Evolutionary conservation across 768 basidiomycete genomes (phyloP).

Genomic region (Trametopsis cervina): DNA sequence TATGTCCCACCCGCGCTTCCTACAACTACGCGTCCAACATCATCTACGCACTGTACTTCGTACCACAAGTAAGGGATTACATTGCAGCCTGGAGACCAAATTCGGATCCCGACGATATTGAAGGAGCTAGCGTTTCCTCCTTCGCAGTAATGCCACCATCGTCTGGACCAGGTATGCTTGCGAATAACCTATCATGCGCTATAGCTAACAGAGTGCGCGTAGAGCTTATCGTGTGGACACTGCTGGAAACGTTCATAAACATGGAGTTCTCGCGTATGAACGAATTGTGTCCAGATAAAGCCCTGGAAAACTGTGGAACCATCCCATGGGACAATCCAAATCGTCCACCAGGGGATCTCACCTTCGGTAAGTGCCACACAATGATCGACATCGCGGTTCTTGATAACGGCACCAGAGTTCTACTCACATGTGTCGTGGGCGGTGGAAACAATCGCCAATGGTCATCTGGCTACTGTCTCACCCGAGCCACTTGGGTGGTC

Average conservation of each 20-base stretch:
- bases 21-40: slow-evolving; percentile 58
- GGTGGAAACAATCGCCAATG: slow-evolving; percentile 32
- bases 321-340: slow-evolving; percentile 29
- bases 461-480: slow-evolving; percentile 21
- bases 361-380: slow-evolving; percentile 28
- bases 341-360: slow-evolving; percentile 35
- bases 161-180: slow-evolving; percentile 31
- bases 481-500: slow-evolving; percentile 28
- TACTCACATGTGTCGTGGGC: slow-evolving; percentile 34
- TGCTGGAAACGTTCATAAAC: slow-evolving; percentile 62
- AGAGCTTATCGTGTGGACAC: slow-evolving; percentile 47
- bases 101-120: background rate
- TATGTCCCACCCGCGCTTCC: slow-evolving; percentile 48
- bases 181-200: slow-evolving; percentile 10
- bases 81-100: slow-evolving; percentile 32
- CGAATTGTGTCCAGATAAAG: slow-evolving; percentile 46
- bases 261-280: slow-evolving; percentile 60
- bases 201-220: slow-evolving; percentile 15
- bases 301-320: slow-evolving; percentile 40
- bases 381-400: background rate
- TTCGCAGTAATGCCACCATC: slow-evolving; percentile 18
- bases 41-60: slow-evolving; percentile 55
- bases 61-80: slow-evolving; percentile 59
- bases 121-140: slow-evolving; percentile 13
- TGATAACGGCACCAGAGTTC: slow-evolving; percentile 35